Evolutionary conservation across 306 rosid species (phyloP).

Genomic region (Erythrophleum fordii): DNA sequence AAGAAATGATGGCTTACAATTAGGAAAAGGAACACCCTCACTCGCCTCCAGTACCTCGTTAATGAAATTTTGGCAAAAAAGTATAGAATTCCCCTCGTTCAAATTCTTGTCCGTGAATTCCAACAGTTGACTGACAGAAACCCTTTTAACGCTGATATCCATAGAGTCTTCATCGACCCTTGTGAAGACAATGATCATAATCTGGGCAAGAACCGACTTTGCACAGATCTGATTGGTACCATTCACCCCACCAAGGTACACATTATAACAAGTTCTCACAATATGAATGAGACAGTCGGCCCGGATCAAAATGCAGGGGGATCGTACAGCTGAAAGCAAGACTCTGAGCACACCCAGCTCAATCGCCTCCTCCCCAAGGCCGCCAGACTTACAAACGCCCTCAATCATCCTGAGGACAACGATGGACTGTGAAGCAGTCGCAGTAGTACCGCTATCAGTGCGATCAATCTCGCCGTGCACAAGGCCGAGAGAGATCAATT

Average conservation of each 20-base stretch:
- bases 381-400: constrained; percentile 77
- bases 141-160: constrained; percentile 51
- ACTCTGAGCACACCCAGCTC: constrained; percentile 85
- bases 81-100: constrained; percentile 93
- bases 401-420: constrained; percentile 64
- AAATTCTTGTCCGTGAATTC: constrained; percentile 94
- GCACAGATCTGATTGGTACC: constrained; percentile 99
- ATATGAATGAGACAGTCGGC: constrained; percentile 79
- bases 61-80: constrained; percentile 77
- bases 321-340: constrained; percentile 81
- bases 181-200: constrained; percentile 78
- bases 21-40: constrained; percentile 55
- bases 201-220: constrained; percentile 95
- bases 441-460: constrained; percentile 34
- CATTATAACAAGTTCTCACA: constrained; percentile 93
- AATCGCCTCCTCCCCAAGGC: constrained; percentile 82
- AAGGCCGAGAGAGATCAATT: constrained; percentile 86
- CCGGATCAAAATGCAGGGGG: constrained; percentile 78
- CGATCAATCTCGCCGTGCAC: constrained; percentile 76
- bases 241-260: constrained; percentile 91
- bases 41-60: constrained; percentile 85
- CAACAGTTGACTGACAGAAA: constrained; percentile 79
- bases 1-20: constrained; percentile 22
- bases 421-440: constrained; percentile 35
- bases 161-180: constrained; percentile 82